Evolutionary conservation across 1,139 yeast genomes (phyloP).

Genomic region (Blastobotrys indianensis): DNA sequence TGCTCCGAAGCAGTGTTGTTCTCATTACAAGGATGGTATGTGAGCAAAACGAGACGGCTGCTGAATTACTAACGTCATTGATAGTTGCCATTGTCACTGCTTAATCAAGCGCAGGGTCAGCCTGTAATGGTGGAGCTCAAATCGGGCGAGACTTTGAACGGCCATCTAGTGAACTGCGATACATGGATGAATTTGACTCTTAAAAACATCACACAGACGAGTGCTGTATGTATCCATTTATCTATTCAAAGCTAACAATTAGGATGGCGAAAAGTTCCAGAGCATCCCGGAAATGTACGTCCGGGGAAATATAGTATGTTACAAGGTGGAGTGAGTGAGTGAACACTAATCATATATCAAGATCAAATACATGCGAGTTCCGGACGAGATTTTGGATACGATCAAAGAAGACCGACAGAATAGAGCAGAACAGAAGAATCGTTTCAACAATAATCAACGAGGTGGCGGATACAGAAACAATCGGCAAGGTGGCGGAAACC

Average conservation of each 20-base stretch:
- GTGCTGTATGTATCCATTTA: slow-evolving; percentile 38
- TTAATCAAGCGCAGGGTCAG: slow-evolving; percentile 88
- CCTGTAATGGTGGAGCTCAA: slow-evolving; percentile 86
- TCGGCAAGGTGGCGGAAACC: slow-evolving; percentile 27
- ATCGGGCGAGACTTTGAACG: slow-evolving; percentile 85
- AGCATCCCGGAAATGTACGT: slow-evolving; percentile 75
- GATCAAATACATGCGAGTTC: slow-evolving; percentile 60
- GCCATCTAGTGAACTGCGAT: slow-evolving; percentile 80
- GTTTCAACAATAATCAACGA: slow-evolving; percentile 37
- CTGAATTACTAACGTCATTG: slow-evolving; percentile 7
- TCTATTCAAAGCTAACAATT: slow-evolving; percentile 4
- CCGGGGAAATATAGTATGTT: slow-evolving; percentile 62
- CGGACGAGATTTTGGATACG: slow-evolving; percentile 46
- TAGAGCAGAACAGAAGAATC: slow-evolving; percentile 42
- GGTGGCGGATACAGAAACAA: slow-evolving; percentile 15
- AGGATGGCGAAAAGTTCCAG: slow-evolving; percentile 57
- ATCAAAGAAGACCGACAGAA: slow-evolving; percentile 80
- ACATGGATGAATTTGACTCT: slow-evolving; percentile 94
- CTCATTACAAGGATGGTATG: background rate
- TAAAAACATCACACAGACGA: slow-evolving; percentile 68
- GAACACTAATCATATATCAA: slow-evolving; percentile 11
- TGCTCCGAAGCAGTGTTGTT: background rate
- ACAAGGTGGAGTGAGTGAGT: slow-evolving; percentile 1
- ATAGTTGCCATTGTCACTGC: slow-evolving; percentile 80
- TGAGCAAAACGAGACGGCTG: background rate